Evolutionary conservation across 768 basidiomycete genomes (phyloP).

Genomic region (Phanerochaete carnosa): DNA sequence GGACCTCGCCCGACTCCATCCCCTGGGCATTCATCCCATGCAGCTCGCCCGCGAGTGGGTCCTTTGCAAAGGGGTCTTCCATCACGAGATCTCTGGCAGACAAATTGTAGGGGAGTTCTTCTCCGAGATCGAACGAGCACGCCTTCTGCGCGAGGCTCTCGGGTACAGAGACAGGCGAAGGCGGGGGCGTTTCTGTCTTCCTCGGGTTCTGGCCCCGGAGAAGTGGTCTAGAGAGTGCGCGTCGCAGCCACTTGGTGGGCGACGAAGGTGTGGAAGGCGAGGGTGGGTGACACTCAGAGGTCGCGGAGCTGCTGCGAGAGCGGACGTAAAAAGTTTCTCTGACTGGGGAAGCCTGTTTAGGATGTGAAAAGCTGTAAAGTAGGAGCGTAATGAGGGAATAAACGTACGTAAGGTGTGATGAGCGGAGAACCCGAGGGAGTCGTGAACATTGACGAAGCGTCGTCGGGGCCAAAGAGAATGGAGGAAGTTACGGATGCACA

Average conservation of each 20-base stretch:
- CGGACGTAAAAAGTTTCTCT: not conserved
- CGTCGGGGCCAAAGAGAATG: not conserved
- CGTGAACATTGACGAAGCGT: conserved; percentile 6
- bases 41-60: not conserved
- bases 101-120: not conserved
- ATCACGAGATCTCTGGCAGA: not conserved
- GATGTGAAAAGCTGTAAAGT: not conserved
- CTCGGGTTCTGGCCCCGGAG: not conserved
- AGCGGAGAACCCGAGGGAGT: conserved; percentile 1
- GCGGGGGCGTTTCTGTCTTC: not conserved
- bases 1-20: conserved; percentile 3
- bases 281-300: not conserved
- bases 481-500: not conserved
- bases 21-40: not conserved
- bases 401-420: not conserved
- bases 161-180: not conserved
- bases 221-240: conserved; percentile 6
- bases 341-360: not conserved
- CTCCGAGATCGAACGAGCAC: not conserved
- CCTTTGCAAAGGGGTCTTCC: not conserved
- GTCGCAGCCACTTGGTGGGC: not conserved
- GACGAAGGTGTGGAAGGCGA: not conserved
- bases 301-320: not conserved
- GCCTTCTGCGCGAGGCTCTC: not conserved
- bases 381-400: not conserved